Evolutionary conservation across 2,329 filamentous ascomycete genomes (phyloP), one percentile per base, ranked within the genome.

Genomic region (Trichoderma pleuroti): DNA sequence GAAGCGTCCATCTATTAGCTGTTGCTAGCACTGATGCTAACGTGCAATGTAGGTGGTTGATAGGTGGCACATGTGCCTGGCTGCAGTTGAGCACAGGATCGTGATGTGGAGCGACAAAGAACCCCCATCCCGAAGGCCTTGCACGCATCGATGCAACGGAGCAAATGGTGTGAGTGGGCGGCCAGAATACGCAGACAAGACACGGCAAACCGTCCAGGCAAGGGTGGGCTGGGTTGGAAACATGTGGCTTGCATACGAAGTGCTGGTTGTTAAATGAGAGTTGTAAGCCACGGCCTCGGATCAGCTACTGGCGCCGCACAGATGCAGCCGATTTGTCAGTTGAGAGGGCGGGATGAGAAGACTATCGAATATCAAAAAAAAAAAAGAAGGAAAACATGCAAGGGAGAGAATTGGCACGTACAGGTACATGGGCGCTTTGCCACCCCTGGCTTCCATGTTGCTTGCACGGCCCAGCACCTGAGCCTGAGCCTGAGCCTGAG

Each of bases 191-290:
- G 39, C 18, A 65, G 9, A 36, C 32, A 39, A 56, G 59, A 26
- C 46, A 36, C 16, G 46, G 46, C n/a, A 52, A 61, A 34, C 34
- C 39, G 30, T 30, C 9, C 32, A 49, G 57, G 63, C 39, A 62
- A 21, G 62, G 69, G 46, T 57, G 62, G 52, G 26, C 30, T 61
- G 69, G 62, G 63, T 62, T 71, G 63, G 21, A 62, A 62, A 71
- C 63, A 54, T 34, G 63, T 71, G 69, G 69, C 69, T 67, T 71
- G 69, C 69, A 71, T 71, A 32, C 57, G 36, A 57, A 61, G 3
- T 24, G 62, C 63, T 71, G 68, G 62, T 49, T 30, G 28, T 70
- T 70, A 66, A 39, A 70, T 64, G 68, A 70, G 61, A 52, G 39
- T 39, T 66, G 56, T 39, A 49, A 67, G 57, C 69, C 36, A 36